Conservation (phyloP, 306 rosid genomes). For the Delonix regia region DNA sequence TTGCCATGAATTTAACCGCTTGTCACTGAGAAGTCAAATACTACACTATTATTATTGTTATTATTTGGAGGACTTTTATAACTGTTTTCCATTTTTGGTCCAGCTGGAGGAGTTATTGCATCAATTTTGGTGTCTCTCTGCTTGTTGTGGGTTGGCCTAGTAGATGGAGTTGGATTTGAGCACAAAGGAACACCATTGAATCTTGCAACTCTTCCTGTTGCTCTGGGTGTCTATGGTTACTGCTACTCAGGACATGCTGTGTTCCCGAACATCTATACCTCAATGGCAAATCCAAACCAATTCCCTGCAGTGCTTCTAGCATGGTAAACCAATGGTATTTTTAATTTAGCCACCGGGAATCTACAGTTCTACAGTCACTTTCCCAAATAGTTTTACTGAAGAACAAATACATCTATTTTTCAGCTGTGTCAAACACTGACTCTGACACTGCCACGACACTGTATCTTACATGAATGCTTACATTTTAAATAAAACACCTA, state of each 20-base stretch:
- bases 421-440: neutral
- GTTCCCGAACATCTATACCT: constrained; percentile 87
- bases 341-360: neutral
- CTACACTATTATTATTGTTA: neutral
- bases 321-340: constrained; percentile 56
- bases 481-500: neutral
- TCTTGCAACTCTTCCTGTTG: constrained; percentile 83
- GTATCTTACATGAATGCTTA: neutral
- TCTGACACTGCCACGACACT: neutral
- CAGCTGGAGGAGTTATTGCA: constrained; percentile 95
- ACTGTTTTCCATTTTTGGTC: constrained; percentile 17
- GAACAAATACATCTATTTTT: neutral
- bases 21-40: neutral
- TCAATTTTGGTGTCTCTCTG: constrained; percentile 66
- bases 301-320: constrained; percentile 79
- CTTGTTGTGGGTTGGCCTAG: constrained; percentile 80
- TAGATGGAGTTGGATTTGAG: constrained; percentile 68
- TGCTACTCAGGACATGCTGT: constrained; percentile 99
- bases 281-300: constrained; percentile 85
- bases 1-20: neutral
- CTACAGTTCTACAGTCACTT: neutral
- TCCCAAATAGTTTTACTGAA: neutral
- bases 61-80: neutral
- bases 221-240: constrained; percentile 91
- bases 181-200: constrained; percentile 65